Conservation (phyloP, 1,284 basidiomycete species). For the Puccinia horiana region DNA sequence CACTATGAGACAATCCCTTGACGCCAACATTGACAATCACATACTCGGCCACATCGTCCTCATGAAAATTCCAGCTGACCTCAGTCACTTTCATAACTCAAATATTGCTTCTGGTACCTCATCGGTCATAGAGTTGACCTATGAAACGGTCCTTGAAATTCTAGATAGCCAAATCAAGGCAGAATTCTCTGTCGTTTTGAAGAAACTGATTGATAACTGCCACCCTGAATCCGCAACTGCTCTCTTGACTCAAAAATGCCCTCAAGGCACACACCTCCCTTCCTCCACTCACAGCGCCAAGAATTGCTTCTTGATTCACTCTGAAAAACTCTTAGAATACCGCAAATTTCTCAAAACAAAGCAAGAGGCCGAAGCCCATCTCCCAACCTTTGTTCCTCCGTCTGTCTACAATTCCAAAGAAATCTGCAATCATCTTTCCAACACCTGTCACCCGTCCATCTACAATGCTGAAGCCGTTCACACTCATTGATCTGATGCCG, state of each 20-base stretch:
- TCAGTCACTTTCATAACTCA: neutral
- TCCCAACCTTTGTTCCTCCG: too few relatives aligned
- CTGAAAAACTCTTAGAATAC: too few relatives aligned
- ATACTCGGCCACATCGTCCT: neutral
- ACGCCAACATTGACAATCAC: neutral
- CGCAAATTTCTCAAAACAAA: too few relatives aligned
- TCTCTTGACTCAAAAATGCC: slow-evolving; percentile 1
- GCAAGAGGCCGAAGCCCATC: too few relatives aligned
- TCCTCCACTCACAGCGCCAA: neutral
- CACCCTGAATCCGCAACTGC: neutral
- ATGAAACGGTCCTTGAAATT: neutral
- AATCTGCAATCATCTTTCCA: too few relatives aligned
- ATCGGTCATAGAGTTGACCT: neutral
- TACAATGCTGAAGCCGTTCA: too few relatives aligned
- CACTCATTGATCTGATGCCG: too few relatives aligned
- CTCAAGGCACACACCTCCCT: neutral
- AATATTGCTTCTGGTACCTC: neutral
- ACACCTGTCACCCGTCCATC: too few relatives aligned
- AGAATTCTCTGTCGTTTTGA: neutral
- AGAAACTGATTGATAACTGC: neutral
- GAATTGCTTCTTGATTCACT: too few relatives aligned
- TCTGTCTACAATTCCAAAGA: too few relatives aligned
- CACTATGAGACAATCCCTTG: neutral
- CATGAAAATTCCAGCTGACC: neutral
- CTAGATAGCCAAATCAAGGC: neutral